Conservation (phyloP, 768 basidiomycete species). For the Russula earlei region DNA sequence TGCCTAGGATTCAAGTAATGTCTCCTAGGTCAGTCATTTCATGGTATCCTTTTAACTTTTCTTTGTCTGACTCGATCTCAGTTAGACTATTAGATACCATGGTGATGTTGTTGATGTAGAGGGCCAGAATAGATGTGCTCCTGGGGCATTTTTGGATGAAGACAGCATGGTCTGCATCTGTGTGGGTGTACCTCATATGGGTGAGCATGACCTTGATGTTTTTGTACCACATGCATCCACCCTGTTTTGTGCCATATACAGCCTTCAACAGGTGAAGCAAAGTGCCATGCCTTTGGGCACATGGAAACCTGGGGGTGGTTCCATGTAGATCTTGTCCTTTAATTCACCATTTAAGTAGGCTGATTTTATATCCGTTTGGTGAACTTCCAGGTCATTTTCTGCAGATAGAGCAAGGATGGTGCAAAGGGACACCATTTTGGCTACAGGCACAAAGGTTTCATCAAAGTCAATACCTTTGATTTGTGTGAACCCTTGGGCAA, state of each 20-base stretch:
- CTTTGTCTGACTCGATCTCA: too few relatives aligned
- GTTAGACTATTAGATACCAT: too few relatives aligned
- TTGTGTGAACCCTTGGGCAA: conserved; percentile 32
- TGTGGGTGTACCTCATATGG: too few relatives aligned
- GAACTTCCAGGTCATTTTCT: not conserved
- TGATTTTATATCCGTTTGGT: not conserved
- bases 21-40: too few relatives aligned
- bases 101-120: too few relatives aligned
- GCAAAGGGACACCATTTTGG: conserved; percentile 12
- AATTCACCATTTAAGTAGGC: not conserved
- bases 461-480: conserved; percentile 28
- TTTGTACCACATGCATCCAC: not conserved
- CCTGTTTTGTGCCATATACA: not conserved
- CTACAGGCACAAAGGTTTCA: conserved; percentile 8
- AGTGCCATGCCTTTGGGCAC: not conserved
- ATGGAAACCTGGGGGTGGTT: not conserved
- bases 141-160: too few relatives aligned
- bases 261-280: not conserved
- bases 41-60: too few relatives aligned
- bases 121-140: too few relatives aligned
- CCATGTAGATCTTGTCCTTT: not conserved
- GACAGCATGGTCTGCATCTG: too few relatives aligned
- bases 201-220: too few relatives aligned
- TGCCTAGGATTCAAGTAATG: too few relatives aligned
- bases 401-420: not conserved